phyloP scores from a whole-genome alignment of 2,329 filamentous ascomycete species.

The Teratosphaeria epicoccoides region DNA sequence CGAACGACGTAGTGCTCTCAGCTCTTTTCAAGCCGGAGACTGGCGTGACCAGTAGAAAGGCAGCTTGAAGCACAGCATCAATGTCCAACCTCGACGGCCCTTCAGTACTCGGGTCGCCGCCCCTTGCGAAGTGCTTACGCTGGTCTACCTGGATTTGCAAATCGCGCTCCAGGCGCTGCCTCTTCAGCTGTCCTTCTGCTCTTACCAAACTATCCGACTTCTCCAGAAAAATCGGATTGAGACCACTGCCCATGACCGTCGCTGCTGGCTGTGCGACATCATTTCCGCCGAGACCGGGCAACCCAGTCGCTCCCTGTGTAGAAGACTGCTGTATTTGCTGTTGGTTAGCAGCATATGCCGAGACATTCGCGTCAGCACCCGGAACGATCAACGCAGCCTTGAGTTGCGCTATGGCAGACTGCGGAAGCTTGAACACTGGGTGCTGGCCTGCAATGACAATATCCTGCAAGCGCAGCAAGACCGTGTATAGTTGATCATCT shows the following conservation, averaged over 20 bases:
- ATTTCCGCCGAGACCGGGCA: constrained; percentile 14
- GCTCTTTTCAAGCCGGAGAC: constrained; percentile 48
- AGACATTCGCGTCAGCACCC: constrained; percentile 9
- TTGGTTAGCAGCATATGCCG: constrained; percentile 15
- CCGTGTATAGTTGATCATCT: constrained; percentile 49
- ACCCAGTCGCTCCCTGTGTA: constrained; percentile 5
- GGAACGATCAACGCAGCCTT: constrained; percentile 12
- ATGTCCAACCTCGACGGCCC: constrained; percentile 32
- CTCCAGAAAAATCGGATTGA: constrained; percentile 72
- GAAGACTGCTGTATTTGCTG: constrained; percentile 9
- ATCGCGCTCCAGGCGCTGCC: constrained; percentile 67
- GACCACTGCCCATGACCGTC: constrained; percentile 34
- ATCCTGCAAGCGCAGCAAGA: constrained; percentile 72
- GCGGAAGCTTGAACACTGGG: constrained; percentile 48
- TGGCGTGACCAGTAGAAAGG: constrained; percentile 62
- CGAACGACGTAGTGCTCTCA: constrained; percentile 67
- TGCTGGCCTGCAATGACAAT: constrained; percentile 69
- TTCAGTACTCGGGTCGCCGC: constrained; percentile 42
- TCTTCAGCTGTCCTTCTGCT: constrained; percentile 69
- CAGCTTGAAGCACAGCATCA: constrained; percentile 39
- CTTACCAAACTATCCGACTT: constrained; percentile 78
- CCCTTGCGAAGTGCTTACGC: constrained; percentile 38
- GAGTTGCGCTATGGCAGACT: constrained; percentile 37
- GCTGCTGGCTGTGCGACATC: constrained; percentile 2
- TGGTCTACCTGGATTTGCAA: constrained; percentile 70